Base-by-base conservation (phyloP, 306 rosid genomes). In the Dryas octopetala region DNA sequence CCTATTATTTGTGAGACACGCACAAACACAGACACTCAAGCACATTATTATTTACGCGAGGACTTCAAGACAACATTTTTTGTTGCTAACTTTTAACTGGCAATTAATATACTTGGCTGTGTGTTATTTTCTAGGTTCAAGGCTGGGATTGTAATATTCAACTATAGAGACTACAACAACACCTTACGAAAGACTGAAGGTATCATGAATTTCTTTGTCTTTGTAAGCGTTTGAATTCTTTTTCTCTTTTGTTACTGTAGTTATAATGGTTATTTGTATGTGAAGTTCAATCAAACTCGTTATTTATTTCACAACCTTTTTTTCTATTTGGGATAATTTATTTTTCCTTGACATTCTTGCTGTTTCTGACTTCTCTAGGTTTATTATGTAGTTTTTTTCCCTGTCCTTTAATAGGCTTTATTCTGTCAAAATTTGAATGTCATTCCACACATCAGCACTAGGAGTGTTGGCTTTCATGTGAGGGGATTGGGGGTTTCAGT, bases 101-200 rank as follows among this genome's bases (percentile, higher is more conserved):
- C 47, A 62, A 54, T 57, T 67, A 48, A 64, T 82, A 55, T 15
- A 23, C 68, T 74, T 83, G 26, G 23, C 74, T 70, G 60, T 68
- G 57, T 74, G 23, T 47, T 70, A 4, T 68, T 78, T 58, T 83
- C 55, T 76, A 95, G 99, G 90, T 81, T 79, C 82, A 86, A 80
- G 75, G 85, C 85, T 68, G 97, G 91, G 84, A 82, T 90, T 79
- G 99, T 95, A 75, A 83, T 95, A 74, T 95, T 95, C 87, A 95
- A 95, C 87, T 95, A 95, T 79, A 89, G 87, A 77, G 97, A 92
- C 88, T 86, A 85, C 82, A 85, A 85, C 87, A 88, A 84, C 83
- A 81, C 70, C 46, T 79, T 88, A 70, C 90, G 85, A 44, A 92
- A 92, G 85, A 95, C 97, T 78, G 99, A 95, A 95, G 97, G 99